phyloP scores from a whole-genome alignment of 169 alveolate species.

The Plasmodium knowlesi region DNA sequence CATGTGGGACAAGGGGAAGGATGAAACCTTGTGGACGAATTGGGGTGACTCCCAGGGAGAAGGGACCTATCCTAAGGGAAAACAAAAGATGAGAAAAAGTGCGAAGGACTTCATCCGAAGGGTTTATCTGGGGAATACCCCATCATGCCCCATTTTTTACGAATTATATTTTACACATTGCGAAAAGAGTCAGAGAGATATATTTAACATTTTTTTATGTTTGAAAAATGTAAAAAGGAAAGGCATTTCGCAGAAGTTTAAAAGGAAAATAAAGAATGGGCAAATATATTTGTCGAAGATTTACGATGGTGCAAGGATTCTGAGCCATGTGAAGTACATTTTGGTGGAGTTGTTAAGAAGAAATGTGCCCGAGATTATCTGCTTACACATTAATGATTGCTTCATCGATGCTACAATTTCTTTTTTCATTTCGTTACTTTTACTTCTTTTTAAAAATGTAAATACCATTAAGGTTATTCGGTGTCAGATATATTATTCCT shows the following conservation, averaged over 20 bases:
- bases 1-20: not conserved
- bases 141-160: not conserved
- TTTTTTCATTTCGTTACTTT: conserved; percentile 13
- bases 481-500: conserved; percentile 19
- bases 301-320: conserved; percentile 10
- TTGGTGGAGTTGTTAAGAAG: conserved; percentile 20
- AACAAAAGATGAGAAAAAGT: not conserved
- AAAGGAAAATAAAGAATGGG: conserved; percentile 21
- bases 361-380: not conserved
- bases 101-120: not conserved
- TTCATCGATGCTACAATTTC: conserved; percentile 29
- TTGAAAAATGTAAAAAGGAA: conserved; percentile 16
- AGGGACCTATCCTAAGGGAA: not conserved
- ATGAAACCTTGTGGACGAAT: not conserved
- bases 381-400: conserved; percentile 50
- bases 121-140: not conserved
- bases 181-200: not conserved
- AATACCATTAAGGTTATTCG: conserved; percentile 29
- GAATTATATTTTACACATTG: conserved; percentile 21
- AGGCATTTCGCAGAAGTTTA: conserved; percentile 20
- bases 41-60: not conserved
- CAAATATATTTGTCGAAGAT: conserved; percentile 52
- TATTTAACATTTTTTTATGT: conserved; percentile 46
- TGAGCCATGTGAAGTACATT: conserved; percentile 29
- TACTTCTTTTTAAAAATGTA: conserved; percentile 34